Evolutionary conservation across 2,329 filamentous ascomycete species (phyloP).

Genomic region (Diaporthe velutina): DNA sequence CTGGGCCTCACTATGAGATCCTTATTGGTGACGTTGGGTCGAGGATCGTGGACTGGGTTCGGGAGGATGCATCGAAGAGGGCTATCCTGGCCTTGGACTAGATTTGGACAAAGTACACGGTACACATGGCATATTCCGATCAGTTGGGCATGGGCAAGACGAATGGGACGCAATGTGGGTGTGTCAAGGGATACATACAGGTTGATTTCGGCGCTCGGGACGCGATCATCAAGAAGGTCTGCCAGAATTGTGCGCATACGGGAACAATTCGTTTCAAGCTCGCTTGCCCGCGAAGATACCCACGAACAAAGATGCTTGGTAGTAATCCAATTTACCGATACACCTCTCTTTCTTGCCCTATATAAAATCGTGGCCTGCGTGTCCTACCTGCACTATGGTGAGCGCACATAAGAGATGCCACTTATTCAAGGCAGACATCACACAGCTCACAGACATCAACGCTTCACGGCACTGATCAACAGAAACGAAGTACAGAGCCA

Average conservation of each 20-base stretch:
- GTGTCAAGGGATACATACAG: not conserved
- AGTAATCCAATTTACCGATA: not conserved
- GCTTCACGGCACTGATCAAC: not conserved
- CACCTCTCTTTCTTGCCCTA: not conserved
- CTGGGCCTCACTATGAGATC: slow-evolving; percentile 78
- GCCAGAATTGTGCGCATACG: not conserved
- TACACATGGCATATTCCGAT: not conserved
- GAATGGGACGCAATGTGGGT: not conserved
- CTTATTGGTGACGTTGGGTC: slow-evolving; percentile 82
- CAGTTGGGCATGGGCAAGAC: not conserved
- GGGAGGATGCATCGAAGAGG: slow-evolving; percentile 67
- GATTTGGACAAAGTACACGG: not conserved
- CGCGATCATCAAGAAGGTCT: not conserved
- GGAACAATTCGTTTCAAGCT: not conserved
- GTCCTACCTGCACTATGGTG: too few relatives aligned
- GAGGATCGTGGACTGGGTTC: slow-evolving; percentile 77
- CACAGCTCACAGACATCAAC: not conserved
- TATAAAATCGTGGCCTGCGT: not conserved
- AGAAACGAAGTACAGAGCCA: not conserved
- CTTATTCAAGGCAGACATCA: not conserved
- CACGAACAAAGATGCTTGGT: not conserved
- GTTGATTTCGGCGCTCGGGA: not conserved
- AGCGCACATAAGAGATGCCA: not conserved
- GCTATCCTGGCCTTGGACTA: slow-evolving; percentile 50
- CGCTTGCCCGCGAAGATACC: slow-evolving; percentile 18